A percentile compares a stretch with the other conserved stretches of the same genome.
These are phyloP conservation scores for Senna siamea DNA, from an alignment of 306 rosid species.

Conservation along the genomic window DNA sequence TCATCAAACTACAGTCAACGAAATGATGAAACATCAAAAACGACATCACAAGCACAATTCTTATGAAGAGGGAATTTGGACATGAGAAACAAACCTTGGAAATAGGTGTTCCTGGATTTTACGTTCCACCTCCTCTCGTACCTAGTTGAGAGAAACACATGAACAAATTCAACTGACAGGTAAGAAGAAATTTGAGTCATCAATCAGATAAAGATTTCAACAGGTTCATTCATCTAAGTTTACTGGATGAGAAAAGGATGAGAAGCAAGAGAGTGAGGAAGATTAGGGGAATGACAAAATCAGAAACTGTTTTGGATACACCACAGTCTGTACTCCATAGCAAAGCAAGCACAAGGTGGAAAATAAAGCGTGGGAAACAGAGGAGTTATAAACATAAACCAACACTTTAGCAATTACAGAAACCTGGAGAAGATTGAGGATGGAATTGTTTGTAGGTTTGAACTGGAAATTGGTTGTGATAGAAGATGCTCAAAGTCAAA, in stretches of 20 bases:
- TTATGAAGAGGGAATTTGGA: slow-evolving; percentile 7
- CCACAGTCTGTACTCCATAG: too few relatives aligned
- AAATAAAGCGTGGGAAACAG: too few relatives aligned
- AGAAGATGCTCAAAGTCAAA: slow-evolving; percentile 14
- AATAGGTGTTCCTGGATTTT: slow-evolving; percentile 22
- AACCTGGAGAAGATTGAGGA: slow-evolving; percentile 36
- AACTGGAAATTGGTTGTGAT: slow-evolving; percentile 26
- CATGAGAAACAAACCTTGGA: slow-evolving; percentile 54
- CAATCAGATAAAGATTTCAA: neutral
- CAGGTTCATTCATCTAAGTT: neutral
- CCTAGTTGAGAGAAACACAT: slow-evolving; percentile 45
- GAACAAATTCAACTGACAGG: neutral
- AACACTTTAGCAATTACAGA: neutral
- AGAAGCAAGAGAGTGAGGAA: neutral
- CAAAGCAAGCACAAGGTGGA: neutral
- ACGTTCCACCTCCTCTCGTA: slow-evolving; percentile 56
- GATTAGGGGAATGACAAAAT: neutral
- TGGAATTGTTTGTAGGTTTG: neutral
- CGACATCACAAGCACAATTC: too few relatives aligned
- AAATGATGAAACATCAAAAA: too few relatives aligned
- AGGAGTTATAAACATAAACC: neutral
- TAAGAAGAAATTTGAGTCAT: neutral
- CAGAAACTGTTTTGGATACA: too few relatives aligned
- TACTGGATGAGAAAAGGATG: neutral
- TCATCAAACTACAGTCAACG: neutral